Conservation (phyloP, 2,329 filamentous ascomycete genomes). For the Apiospora koreana region DNA sequence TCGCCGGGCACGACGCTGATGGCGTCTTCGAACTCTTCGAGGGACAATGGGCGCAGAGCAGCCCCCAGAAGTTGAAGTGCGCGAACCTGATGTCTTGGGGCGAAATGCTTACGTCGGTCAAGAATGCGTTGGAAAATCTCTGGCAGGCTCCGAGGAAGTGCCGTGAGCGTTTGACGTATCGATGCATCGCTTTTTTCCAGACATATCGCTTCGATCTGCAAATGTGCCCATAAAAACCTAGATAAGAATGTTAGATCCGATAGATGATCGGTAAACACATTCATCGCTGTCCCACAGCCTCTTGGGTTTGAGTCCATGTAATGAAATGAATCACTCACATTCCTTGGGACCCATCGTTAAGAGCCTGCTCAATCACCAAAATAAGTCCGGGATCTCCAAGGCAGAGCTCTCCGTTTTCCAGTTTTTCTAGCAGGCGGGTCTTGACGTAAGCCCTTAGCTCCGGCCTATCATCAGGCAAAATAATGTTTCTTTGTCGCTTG, state of each 20-base stretch:
- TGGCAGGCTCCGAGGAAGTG: slow-evolving; percentile 33
- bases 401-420: too few relatives aligned
- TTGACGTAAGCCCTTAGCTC: slow-evolving; percentile 23
- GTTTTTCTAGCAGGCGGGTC: slow-evolving; percentile 28
- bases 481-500: too few relatives aligned
- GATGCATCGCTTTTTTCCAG: slow-evolving; percentile 23
- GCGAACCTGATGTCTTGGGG: slow-evolving; percentile 23
- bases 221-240: too few relatives aligned
- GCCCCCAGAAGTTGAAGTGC: slow-evolving; percentile 34
- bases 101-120: slow-evolving; percentile 17
- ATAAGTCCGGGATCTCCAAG: too few relatives aligned
- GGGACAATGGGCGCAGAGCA: slow-evolving; percentile 31
- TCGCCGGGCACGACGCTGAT: slow-evolving; percentile 37
- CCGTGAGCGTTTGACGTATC: slow-evolving; percentile 32
- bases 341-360: too few relatives aligned
- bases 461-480: too few relatives aligned
- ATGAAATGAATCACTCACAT: too few relatives aligned
- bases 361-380: too few relatives aligned
- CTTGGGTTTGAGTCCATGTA: too few relatives aligned
- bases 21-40: slow-evolving; percentile 39
- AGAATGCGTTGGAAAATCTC: slow-evolving; percentile 36
- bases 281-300: too few relatives aligned
- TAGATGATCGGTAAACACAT: too few relatives aligned
- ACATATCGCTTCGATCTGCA: slow-evolving; percentile 35
- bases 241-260: too few relatives aligned